A percentile compares a stretch with the other conserved stretches of the same genome.
Conservation (phyloP, 108 stramenopile genomes). For the Nitzschia palea region DNA sequence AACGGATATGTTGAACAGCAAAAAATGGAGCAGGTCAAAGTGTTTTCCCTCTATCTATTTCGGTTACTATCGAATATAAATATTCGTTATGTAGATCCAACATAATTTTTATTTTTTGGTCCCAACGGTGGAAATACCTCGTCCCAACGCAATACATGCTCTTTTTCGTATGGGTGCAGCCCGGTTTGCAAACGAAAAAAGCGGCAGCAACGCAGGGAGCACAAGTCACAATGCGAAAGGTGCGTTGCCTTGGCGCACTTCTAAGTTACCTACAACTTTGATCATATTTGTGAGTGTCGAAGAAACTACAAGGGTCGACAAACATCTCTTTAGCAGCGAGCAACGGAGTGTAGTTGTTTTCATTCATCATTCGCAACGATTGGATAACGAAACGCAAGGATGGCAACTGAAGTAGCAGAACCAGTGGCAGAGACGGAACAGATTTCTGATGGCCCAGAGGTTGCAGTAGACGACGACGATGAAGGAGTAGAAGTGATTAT, state of each 20-base stretch:
- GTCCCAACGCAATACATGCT: constrained; percentile 1
- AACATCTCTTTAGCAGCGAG: not conserved
- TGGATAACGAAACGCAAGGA: too few species aligned
- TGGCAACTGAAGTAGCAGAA: constrained; percentile 10
- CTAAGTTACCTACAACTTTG: not conserved
- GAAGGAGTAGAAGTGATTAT: constrained; percentile 57
- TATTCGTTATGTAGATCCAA: not conserved
- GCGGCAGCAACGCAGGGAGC: constrained; percentile 8
- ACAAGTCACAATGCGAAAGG: too few species aligned
- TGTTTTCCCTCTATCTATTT: not conserved
- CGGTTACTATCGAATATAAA: not conserved
- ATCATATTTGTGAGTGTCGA: constrained; percentile 21
- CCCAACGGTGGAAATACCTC: constrained; percentile 2
- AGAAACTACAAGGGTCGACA: not conserved
- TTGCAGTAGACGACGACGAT: not conserved
- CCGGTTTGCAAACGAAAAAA: constrained; percentile 3
- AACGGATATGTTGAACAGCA: not conserved
- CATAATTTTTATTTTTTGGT: not conserved
- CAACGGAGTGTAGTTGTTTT: too few species aligned
- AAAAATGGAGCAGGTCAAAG: not conserved
- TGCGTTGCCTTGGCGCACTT: constrained; percentile 11
- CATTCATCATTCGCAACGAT: too few species aligned
- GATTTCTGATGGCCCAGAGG: not conserved
- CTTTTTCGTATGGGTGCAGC: not conserved
- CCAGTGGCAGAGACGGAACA: not conserved